Conservation (phyloP, 1,284 basidiomycete species). For the Ganoderma multipileum region DNA sequence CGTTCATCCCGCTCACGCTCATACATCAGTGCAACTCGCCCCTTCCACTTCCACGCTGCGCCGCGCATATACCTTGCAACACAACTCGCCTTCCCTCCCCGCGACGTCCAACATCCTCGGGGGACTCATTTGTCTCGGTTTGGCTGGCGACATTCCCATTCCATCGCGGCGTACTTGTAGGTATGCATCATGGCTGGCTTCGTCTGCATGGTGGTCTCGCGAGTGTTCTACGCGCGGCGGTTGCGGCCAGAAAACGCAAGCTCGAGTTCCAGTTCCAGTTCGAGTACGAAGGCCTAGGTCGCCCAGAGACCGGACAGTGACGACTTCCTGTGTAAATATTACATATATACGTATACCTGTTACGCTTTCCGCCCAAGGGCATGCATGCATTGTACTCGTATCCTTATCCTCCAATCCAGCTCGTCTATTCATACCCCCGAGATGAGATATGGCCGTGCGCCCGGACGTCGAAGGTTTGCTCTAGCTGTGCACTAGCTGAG, state of each 20-base stretch:
- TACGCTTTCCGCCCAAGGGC: background rate
- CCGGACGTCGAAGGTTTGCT: background rate
- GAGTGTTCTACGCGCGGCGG: conserved; percentile 26
- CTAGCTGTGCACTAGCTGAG: background rate
- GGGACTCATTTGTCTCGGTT: conserved; percentile 17
- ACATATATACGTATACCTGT: background rate
- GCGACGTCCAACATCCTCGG: background rate
- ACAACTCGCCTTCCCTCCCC: background rate
- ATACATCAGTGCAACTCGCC: conserved; percentile 8
- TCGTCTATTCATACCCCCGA: background rate
- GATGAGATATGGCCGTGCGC: background rate
- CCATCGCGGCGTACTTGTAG: conserved; percentile 1
- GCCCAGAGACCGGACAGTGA: background rate
- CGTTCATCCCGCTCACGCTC: conserved; percentile 4
- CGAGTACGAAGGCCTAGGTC: background rate
- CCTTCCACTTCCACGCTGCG: conserved; percentile 7
- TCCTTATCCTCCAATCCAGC: background rate
- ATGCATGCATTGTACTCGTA: background rate
- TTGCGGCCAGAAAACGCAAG: background rate
- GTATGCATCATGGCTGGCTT: conserved; percentile 32
- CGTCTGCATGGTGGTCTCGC: conserved; percentile 30
- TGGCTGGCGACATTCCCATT: conserved; percentile 30
- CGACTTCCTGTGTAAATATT: background rate
- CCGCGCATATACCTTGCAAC: conserved; percentile 42
- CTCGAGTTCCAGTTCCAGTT: background rate